phyloP scores from a whole-genome alignment of 768 basidiomycete genomes.

The Boletus sensibilis region DNA sequence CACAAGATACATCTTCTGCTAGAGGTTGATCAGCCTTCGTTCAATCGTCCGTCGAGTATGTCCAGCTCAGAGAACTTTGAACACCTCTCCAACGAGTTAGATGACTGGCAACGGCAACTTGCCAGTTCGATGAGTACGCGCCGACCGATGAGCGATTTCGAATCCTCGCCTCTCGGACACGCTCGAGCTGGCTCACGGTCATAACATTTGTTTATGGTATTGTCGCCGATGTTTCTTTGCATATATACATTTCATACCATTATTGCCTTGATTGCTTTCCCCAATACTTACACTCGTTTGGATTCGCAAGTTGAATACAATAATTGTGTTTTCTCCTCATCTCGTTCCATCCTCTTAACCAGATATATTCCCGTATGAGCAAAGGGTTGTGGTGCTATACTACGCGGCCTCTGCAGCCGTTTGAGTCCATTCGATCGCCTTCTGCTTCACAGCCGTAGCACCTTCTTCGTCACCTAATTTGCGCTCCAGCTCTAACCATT shows the following conservation, averaged over 20 bases:
- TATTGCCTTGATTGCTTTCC: conserved; percentile 37
- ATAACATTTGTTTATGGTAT: conserved; percentile 30
- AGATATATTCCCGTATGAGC: conserved; percentile 38
- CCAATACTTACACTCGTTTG: conserved; percentile 53
- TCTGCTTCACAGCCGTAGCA: conserved; percentile 74
- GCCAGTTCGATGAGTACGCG: conserved; percentile 76
- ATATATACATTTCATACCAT: conserved; percentile 38
- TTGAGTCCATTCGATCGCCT: conserved; percentile 91
- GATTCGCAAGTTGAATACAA: conserved; percentile 43
- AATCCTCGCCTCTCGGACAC: conserved; percentile 51
- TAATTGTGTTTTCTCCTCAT: conserved; percentile 37
- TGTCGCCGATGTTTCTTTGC: conserved; percentile 24
- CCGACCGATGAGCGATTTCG: conserved; percentile 70
- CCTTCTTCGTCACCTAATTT: conserved; percentile 87
- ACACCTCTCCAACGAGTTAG: conserved; percentile 75
- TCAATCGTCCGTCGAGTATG: conserved; percentile 66
- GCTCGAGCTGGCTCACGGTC: conserved; percentile 62
- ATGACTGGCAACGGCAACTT: conserved; percentile 84
- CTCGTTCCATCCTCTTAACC: conserved; percentile 31
- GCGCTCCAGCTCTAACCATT: conserved; percentile 89
- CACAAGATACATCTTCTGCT: conserved; percentile 88
- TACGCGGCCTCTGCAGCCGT: conserved; percentile 39
- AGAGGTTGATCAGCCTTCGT: conserved; percentile 79
- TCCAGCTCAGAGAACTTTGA: conserved; percentile 87
- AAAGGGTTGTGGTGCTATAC: conserved; percentile 12